Evolutionary conservation across 176 grass and related monocot genomes (phyloP).

Genomic region (Lolium rigidum): DNA sequence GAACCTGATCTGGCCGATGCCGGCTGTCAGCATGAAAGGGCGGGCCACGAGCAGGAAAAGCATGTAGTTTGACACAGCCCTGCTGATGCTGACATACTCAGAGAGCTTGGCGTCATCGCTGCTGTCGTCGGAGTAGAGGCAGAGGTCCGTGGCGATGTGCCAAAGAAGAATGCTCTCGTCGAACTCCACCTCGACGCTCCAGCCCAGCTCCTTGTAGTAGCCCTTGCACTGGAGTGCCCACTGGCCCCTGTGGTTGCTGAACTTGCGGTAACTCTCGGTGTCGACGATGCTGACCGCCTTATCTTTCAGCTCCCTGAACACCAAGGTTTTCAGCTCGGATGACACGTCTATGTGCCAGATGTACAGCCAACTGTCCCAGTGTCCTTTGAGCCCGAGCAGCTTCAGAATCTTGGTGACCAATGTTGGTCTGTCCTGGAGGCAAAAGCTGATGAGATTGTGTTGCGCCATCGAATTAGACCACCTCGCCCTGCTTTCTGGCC

Average conservation of each 20-base stretch:
- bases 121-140: slow-evolving; percentile 20
- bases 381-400: slow-evolving; percentile 46
- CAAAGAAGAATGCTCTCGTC: slow-evolving; percentile 53
- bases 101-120: neutral
- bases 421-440: slow-evolving; percentile 43
- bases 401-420: slow-evolving; percentile 21
- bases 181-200: slow-evolving; percentile 53
- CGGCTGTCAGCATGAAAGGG: slow-evolving; percentile 54
- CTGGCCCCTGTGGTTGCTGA: slow-evolving; percentile 48
- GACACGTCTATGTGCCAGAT: slow-evolving; percentile 45
- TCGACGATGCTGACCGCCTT: slow-evolving; percentile 47
- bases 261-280: slow-evolving; percentile 46
- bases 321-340: slow-evolving; percentile 36
- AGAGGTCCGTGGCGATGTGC: slow-evolving; percentile 61
- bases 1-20: slow-evolving; percentile 62
- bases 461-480: slow-evolving; percentile 57
- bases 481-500: slow-evolving; percentile 32
- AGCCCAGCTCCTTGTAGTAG: slow-evolving; percentile 53
- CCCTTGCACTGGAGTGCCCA: slow-evolving; percentile 55
- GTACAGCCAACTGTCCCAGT: slow-evolving; percentile 44
- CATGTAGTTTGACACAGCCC: slow-evolving; percentile 53
- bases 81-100: slow-evolving; percentile 14
- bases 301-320: slow-evolving; percentile 54
- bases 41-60: slow-evolving; percentile 52
- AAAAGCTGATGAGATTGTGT: slow-evolving; percentile 52